These are phyloP conservation scores for Coprinopsis strossmayeri DNA, from an alignment of 768 basidiomycete genomes.

Conservation along the genomic window DNA sequence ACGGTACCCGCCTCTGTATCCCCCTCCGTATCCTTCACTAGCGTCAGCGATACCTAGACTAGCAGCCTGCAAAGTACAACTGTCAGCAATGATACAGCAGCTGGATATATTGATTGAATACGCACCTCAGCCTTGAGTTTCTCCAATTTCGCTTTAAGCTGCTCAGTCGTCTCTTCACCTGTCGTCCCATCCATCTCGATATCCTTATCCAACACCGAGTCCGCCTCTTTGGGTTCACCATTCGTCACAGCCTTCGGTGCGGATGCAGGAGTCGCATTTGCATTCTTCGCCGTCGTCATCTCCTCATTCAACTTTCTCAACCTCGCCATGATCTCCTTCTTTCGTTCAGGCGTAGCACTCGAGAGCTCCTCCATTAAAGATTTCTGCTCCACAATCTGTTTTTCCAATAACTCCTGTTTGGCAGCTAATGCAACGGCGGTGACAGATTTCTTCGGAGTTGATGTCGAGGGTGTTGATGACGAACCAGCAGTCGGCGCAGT, in stretches of 20 bases:
- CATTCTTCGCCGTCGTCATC: slow-evolving; percentile 43
- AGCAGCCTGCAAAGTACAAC: slow-evolving; percentile 45
- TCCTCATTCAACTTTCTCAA: slow-evolving; percentile 75
- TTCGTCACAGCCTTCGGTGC: slow-evolving; percentile 21
- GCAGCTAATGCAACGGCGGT: slow-evolving; percentile 51
- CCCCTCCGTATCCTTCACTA: slow-evolving; percentile 29
- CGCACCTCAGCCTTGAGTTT: slow-evolving; percentile 75
- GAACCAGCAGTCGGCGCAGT: slow-evolving; percentile 14
- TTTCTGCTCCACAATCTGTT: slow-evolving; percentile 87
- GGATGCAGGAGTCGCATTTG: slow-evolving; percentile 23
- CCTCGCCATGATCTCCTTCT: slow-evolving; percentile 70
- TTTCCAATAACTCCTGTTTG: slow-evolving; percentile 70
- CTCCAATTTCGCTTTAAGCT: slow-evolving; percentile 67
- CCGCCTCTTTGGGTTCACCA: slow-evolving; percentile 43
- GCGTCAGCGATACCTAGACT: slow-evolving; percentile 64
- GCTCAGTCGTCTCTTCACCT: slow-evolving; percentile 52
- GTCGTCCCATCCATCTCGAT: slow-evolving; percentile 43
- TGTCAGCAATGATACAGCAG: neutral
- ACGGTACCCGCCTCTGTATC: slow-evolving; percentile 65
- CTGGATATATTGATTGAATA: slow-evolving; percentile 10
- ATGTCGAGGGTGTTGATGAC: slow-evolving; percentile 13
- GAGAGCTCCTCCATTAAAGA: slow-evolving; percentile 66
- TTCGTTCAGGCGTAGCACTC: slow-evolving; percentile 62
- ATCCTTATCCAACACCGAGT: slow-evolving; percentile 67
- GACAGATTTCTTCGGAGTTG: slow-evolving; percentile 8